Conservation (phyloP, 2,329 filamentous ascomycete genomes). For the Bipolaris gigantea region DNA sequence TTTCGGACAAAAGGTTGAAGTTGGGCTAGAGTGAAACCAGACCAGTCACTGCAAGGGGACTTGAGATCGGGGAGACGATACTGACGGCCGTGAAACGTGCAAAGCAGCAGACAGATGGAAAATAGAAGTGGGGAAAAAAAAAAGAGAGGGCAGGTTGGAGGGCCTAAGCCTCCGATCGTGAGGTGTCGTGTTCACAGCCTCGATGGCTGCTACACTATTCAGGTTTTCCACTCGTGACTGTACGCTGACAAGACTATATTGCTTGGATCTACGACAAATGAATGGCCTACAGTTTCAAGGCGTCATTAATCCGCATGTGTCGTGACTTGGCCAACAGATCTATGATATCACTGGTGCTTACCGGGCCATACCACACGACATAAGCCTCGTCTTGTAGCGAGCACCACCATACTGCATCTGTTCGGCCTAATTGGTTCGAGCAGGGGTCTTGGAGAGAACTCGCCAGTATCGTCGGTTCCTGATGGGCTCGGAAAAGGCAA, state of each 20-base stretch:
- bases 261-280: conserved; percentile 20
- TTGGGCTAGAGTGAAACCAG: neutral
- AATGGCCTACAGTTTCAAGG: conserved; percentile 12
- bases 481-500: conserved; percentile 17
- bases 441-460: conserved; percentile 9
- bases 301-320: conserved; percentile 26
- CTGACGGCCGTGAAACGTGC: neutral
- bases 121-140: neutral
- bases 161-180: neutral
- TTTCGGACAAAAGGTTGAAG: no score
- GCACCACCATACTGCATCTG: conserved; percentile 16
- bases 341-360: conserved; percentile 20
- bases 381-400: conserved; percentile 13
- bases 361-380: conserved; percentile 10
- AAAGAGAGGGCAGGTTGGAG: neutral
- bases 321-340: conserved; percentile 20
- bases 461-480: conserved; percentile 10
- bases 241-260: conserved; percentile 17
- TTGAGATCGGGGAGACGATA: neutral
- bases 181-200: conserved; percentile 9
- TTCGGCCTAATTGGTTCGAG: conserved; percentile 18
- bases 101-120: neutral
- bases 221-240: conserved; percentile 12
- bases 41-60: neutral
- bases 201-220: conserved; percentile 9